Conservation (phyloP, 2,329 filamentous ascomycete genomes). For the Drechslerella coelobrocha region DNA sequence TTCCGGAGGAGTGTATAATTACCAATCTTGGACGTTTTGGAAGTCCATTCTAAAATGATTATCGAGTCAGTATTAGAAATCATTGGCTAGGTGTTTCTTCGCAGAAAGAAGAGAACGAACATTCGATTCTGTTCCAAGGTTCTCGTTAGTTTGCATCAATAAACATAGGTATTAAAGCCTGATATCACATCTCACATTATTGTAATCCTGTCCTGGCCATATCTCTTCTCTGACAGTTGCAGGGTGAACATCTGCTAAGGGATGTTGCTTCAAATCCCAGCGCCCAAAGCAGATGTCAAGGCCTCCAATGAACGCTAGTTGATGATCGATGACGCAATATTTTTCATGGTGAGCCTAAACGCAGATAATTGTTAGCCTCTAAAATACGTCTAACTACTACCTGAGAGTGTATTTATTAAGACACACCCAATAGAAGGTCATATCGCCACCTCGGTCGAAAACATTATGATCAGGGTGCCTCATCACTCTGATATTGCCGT, state of each 20-base stretch:
- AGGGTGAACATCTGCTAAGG: conserved; percentile 85
- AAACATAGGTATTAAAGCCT: background rate
- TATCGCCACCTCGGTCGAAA: conserved; percentile 89
- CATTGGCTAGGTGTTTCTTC: conserved; percentile 68
- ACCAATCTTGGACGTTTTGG: conserved; percentile 81
- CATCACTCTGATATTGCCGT: conserved; percentile 88
- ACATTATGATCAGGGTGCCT: conserved; percentile 95
- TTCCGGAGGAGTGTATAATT: no score
- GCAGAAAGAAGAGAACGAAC: background rate
- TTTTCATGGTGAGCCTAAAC: conserved; percentile 90
- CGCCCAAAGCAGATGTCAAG: conserved; percentile 94
- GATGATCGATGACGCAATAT: conserved; percentile 92
- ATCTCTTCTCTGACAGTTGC: conserved; percentile 80
- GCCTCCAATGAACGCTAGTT: conserved; percentile 88
- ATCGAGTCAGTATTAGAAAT: conserved; percentile 56
- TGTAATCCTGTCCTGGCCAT: conserved; percentile 96
- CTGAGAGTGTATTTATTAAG: background rate
- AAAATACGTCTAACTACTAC: conserved; percentile 5
- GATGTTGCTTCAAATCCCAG: conserved; percentile 88
- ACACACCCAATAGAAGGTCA: conserved; percentile 87
- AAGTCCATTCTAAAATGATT: conserved; percentile 71
- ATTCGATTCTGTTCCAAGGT: conserved; percentile 35
- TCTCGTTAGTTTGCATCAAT: background rate
- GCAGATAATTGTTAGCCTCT: background rate
- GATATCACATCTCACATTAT: conserved; percentile 59